Evolutionary conservation across 768 basidiomycete genomes (phyloP), one percentile per base, ranked within the genome.

Genomic region (Mycena filopes): DNA sequence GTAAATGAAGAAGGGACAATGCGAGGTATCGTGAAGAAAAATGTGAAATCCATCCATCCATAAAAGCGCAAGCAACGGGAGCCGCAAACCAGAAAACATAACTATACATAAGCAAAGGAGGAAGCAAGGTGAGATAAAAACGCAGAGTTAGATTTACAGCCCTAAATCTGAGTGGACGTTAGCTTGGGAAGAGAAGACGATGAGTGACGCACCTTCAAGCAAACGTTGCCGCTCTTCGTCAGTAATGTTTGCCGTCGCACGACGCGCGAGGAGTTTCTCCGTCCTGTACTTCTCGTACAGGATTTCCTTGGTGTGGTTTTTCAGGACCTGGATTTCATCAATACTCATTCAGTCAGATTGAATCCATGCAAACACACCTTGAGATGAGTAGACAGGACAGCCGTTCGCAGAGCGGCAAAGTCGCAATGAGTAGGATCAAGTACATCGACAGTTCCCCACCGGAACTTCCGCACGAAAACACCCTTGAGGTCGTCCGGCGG

Each of bases 221-320:
- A 95, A 79, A 71, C 89, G 85, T 71, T 88, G 86, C 70, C 89
- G 82, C 73, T 93, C 87, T 68, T 89, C 89, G 55, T 92, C 89
- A 56, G 89, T 87, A 70, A 95, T 93, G 68, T 88, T 85, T 70
- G 86, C 84, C 23, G 94, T 95, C 23, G 92, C 94, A 67, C 94
- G 90, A 68, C 93, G 86, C 47, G 92, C 93, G 21, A 96, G 87
- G 60, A 96, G 86, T 78, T 95, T 95, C 81, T 95, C 94, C 1
- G 94, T 96, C 73, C 96, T 84, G 78, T 91, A 98, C 71, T 90
- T 90, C 82, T 98, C 96, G 76, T 98, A 98, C 77, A 96, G 79
- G 60, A 95, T 92, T 75, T 97, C 93, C 71, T 90, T 90, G 33
- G 95, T 96, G 62, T 88, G 89, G 47, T 82, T 86, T 80, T 94